These are phyloP conservation scores for Tuber magnatum DNA, from an alignment of 495 filamentous ascomycete species.

Conservation along the genomic window DNA sequence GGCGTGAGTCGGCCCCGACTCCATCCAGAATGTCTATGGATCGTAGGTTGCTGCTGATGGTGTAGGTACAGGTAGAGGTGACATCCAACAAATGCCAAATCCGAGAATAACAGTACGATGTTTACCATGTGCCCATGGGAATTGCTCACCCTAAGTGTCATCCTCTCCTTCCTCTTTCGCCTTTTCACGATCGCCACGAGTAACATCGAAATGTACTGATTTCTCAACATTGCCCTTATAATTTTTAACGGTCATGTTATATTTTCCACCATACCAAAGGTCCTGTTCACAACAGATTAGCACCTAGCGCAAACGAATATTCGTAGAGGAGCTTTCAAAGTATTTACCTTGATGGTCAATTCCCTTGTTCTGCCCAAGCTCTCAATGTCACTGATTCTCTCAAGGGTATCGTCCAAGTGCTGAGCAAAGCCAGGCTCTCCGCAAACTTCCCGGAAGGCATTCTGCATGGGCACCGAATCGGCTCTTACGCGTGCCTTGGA, in stretches of 20 bases:
- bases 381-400: constrained; percentile 83
- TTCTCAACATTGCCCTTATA: constrained; percentile 41
- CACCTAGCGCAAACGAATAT: constrained; percentile 41
- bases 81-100: constrained; percentile 10
- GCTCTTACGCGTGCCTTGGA: constrained; percentile 80
- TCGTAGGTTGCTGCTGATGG: background rate
- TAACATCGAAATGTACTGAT: constrained; percentile 38
- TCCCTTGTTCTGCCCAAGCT: constrained; percentile 86
- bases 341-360: constrained; percentile 71
- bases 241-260: constrained; percentile 58
- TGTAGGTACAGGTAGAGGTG: background rate
- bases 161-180: constrained; percentile 13
- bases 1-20: background rate
- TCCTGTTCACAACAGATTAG: constrained; percentile 39
- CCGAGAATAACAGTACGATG: background rate
- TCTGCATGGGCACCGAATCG: constrained; percentile 92
- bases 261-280: constrained; percentile 65
- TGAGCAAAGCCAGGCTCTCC: constrained; percentile 64
- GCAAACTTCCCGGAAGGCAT: constrained; percentile 79
- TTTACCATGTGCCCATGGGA: background rate
- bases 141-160: background rate
- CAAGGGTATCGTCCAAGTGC: constrained; percentile 71
- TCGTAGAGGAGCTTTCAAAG: constrained; percentile 27
- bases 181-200: constrained; percentile 39
- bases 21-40: background rate